A percentile compares a stretch with the other conserved stretches of the same genome.
Evolutionary conservation across 2,329 filamentous ascomycete genomes (phyloP).

Genomic region (Alternaria solani): DNA sequence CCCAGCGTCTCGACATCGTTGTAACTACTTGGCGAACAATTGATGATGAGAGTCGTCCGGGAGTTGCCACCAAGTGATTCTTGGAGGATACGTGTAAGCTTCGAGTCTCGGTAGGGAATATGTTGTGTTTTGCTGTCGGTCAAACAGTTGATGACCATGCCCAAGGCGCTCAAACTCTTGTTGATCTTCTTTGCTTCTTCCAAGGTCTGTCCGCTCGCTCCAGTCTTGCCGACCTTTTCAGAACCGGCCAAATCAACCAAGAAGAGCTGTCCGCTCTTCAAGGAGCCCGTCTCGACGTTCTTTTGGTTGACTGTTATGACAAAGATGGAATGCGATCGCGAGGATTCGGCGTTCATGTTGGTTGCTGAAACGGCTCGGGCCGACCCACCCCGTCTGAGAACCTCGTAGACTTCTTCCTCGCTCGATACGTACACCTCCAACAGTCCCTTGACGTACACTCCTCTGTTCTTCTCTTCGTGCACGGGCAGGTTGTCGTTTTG

Average conservation of each 20-base stretch:
- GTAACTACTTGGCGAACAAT: conserved; percentile 98
- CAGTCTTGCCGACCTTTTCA: conserved; percentile 98
- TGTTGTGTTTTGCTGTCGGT: conserved; percentile 98
- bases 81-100: conserved; percentile 95
- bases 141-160: conserved; percentile 98
- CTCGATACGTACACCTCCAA: conserved; percentile 95
- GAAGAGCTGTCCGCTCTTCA: conserved; percentile 96
- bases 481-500: conserved; percentile 96
- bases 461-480: conserved; percentile 96
- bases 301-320: conserved; percentile 97
- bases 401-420: conserved; percentile 94
- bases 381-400: conserved; percentile 90
- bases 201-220: conserved; percentile 93
- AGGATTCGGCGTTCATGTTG: conserved; percentile 99
- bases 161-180: conserved; percentile 96
- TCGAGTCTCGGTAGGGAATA: conserved; percentile 96
- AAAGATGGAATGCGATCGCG: conserved; percentile 97
- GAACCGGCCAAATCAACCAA: conserved; percentile 97
- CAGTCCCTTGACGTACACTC: conserved; percentile 95
- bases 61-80: conserved; percentile 98
- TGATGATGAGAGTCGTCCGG: conserved; percentile 97
- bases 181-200: conserved; percentile 99
- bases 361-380: conserved; percentile 93
- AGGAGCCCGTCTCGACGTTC: conserved; percentile 94
- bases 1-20: conserved; percentile 95